Conservation (phyloP, 495 filamentous ascomycete genomes). For the Patellaria atrata region DNA sequence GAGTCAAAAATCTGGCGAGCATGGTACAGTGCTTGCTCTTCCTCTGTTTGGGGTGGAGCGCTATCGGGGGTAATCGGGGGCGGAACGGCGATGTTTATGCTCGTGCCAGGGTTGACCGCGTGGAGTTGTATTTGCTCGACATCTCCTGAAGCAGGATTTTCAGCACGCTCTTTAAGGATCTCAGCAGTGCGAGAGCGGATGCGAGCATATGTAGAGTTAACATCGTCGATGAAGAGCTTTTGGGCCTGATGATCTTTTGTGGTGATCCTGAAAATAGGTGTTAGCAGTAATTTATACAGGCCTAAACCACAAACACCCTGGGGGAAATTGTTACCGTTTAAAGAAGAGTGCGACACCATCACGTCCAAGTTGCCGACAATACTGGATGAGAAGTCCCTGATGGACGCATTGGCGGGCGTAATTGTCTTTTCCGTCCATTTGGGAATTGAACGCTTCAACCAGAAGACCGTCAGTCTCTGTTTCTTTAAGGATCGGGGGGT, state of each 20-base stretch:
- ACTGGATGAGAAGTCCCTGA: conserved; percentile 82
- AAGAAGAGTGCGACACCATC: conserved; percentile 92
- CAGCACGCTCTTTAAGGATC: conserved; percentile 53
- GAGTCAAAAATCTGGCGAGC: conserved; percentile 66
- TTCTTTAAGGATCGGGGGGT: conserved; percentile 69
- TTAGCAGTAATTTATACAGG: too few relatives aligned
- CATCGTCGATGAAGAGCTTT: conserved; percentile 83
- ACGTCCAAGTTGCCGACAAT: conserved; percentile 74
- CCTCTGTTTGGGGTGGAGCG: not conserved
- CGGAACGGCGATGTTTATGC: conserved; percentile 76
- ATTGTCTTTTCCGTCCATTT: conserved; percentile 57
- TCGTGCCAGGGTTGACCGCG: conserved; percentile 84
- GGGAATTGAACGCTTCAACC: conserved; percentile 77
- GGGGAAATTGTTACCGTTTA: conserved; percentile 41
- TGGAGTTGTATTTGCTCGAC: conserved; percentile 98
- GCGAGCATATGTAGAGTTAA: conserved; percentile 66
- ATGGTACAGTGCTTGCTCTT: conserved; percentile 46
- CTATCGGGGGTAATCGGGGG: conserved; percentile 23
- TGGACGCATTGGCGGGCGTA: conserved; percentile 84
- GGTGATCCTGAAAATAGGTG: conserved; percentile 52
- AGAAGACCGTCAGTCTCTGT: conserved; percentile 83
- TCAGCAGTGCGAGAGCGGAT: conserved; percentile 70
- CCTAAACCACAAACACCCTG: too few relatives aligned
- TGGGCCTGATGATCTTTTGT: conserved; percentile 84
- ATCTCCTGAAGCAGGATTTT: conserved; percentile 38